Evolutionary conservation across 805 yeast species (phyloP), one percentile per base, ranked within the genome.

Genomic region (Kodamaea nitidulidarum): DNA sequence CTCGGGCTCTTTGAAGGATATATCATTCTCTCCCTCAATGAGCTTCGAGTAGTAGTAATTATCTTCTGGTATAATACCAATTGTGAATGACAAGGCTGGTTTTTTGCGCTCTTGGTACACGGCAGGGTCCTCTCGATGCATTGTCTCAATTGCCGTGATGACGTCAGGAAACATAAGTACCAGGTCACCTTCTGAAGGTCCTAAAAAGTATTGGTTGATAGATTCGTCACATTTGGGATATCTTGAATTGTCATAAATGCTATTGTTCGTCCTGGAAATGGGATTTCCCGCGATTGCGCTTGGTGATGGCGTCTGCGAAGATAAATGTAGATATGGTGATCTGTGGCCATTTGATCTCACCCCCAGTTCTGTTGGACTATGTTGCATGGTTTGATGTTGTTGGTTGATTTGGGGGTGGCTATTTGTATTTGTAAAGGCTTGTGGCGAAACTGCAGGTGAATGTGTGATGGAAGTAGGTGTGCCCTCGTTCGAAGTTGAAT

Each of bases 151-250:
- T 35, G 70, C 65, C 36, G 65, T 65, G 21, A 75, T 66, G 7
- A 80, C 77, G 36, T 81, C 84, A 0, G 95, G 90, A 40, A 74
- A 79, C 12, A 78, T 69, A 25, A 58, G 61, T 34, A 49, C 49
- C 21, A 58, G 66, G 48, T 63, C 73, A 34, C 55, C 61, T 42
- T 63, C 68, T 44, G 59, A 63, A 1, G 75, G 68, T 1, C 88
- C 88, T 28, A 84, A 61, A 51, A 75, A 75, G 52, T 80, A 83
- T 55, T 84, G 93, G 54, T 84, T 83, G 20, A 81, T 80, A 3
- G 67, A 52, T 18, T 72, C 63, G 49, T 81, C 85, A 45, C 77
- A 77, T 42, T 69, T 67, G 7, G 80, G 76, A 39, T 58, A 46
- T 15, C 44, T 39, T 5, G 51, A 36, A 26, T 42, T 40, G 17